These are phyloP conservation scores for Monosporascus sp. DNA, from an alignment of 2,329 filamentous ascomycete species.

Conservation along the genomic window DNA sequence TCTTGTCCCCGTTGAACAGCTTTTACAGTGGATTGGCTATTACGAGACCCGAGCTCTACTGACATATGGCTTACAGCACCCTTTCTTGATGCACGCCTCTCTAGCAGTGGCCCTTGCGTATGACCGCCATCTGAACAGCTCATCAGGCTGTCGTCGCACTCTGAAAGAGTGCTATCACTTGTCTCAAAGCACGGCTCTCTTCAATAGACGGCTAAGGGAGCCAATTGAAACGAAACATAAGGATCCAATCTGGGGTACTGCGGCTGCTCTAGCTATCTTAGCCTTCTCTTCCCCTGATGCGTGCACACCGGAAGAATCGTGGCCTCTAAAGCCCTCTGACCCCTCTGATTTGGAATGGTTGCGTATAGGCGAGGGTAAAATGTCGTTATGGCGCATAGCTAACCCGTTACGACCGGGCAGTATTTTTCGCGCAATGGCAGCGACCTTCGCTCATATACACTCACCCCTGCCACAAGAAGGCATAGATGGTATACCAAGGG, in stretches of 20 bases:
- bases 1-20: background rate
- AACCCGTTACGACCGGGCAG: conserved; percentile 32
- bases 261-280: conserved; percentile 35
- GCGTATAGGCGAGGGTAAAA: conserved; percentile 29
- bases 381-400: conserved; percentile 29
- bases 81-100: conserved; percentile 41
- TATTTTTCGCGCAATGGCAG: conserved; percentile 28
- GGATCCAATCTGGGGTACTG: conserved; percentile 43
- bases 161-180: conserved; percentile 39
- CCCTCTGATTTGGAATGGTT: conserved; percentile 30
- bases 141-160: conserved; percentile 17
- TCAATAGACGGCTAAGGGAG: conserved; percentile 31
- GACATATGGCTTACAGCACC: conserved; percentile 26
- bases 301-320: conserved; percentile 22
- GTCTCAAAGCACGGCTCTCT: conserved; percentile 34
- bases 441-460: conserved; percentile 31
- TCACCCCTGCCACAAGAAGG: conserved; percentile 26
- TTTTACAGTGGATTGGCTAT: background rate
- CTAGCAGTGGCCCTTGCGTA: conserved; percentile 37
- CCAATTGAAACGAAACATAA: conserved; percentile 30
- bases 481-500: conserved; percentile 17
- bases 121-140: conserved; percentile 27
- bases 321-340: conserved; percentile 25
- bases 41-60: conserved; percentile 1
- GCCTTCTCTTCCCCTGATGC: conserved; percentile 36